These are phyloP conservation scores for Sindora glabra DNA, from an alignment of 306 rosid genomes.

Conservation along the genomic window DNA sequence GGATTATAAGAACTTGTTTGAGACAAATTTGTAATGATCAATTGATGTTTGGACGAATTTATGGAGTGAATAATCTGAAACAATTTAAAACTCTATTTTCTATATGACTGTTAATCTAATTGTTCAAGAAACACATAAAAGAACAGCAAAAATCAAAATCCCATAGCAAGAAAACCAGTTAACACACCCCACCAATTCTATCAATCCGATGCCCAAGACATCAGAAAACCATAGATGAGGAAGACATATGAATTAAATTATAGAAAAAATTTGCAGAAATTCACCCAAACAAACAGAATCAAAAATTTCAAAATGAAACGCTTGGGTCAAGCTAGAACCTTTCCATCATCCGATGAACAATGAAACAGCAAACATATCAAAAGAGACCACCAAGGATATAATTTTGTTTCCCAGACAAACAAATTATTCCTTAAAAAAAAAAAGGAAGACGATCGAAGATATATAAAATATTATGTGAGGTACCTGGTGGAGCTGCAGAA, in stretches of 20 bases:
- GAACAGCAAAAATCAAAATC: background rate
- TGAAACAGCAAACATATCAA: background rate
- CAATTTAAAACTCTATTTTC: too few species aligned
- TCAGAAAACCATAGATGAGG: background rate
- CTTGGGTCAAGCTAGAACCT: too few species aligned
- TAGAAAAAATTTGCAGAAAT: background rate
- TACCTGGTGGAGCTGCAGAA: slow-evolving; percentile 69
- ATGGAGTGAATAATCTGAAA: background rate
- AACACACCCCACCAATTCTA: slow-evolving; percentile 10
- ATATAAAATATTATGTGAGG: background rate
- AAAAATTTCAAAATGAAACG: slow-evolving; percentile 6
- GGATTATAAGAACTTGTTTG: background rate
- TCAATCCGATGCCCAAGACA: slow-evolving; percentile 2
- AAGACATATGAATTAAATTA: background rate
- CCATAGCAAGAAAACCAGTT: background rate
- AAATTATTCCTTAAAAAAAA: background rate
- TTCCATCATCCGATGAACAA: too few species aligned
- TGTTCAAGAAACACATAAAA: background rate
- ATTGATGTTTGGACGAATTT: too few species aligned
- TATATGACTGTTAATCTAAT: too few species aligned
- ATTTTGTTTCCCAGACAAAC: background rate
- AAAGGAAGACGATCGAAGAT: too few species aligned
- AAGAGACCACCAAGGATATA: background rate
- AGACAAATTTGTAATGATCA: background rate
- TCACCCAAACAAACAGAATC: slow-evolving; percentile 8